Evolutionary conservation across 768 basidiomycete genomes (phyloP).

Genomic region (Trametes elegans): DNA sequence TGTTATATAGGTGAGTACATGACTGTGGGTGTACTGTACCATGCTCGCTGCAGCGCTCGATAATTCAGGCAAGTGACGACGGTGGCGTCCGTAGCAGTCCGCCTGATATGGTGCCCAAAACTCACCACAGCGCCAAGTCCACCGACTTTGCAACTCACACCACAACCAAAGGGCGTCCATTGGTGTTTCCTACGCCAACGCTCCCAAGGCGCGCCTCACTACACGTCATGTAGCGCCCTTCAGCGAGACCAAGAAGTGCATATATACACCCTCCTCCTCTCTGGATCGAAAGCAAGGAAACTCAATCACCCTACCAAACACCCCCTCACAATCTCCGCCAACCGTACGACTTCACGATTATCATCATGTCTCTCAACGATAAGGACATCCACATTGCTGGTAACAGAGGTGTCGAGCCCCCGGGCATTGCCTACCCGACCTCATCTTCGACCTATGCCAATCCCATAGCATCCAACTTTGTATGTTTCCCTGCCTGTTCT

Average conservation of each 20-base stretch:
- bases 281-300: not conserved
- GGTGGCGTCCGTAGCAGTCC: not conserved
- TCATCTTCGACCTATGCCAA: conserved; percentile 34
- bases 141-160: not conserved
- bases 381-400: conserved; percentile 25
- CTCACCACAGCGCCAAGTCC: too few relatives aligned
- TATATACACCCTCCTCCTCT: not conserved
- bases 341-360: not conserved
- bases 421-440: conserved; percentile 47
- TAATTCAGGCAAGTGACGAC: not conserved
- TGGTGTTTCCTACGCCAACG: not conserved
- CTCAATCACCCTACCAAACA: not conserved
- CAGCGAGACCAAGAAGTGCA: too few relatives aligned
- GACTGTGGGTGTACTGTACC: not conserved
- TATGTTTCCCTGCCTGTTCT: conserved; percentile 26
- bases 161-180: not conserved
- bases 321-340: not conserved
- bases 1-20: not conserved
- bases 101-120: not conserved
- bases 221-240: not conserved
- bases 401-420: conserved; percentile 36
- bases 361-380: conserved; percentile 39
- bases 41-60: not conserved
- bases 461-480: conserved; percentile 42
- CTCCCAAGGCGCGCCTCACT: not conserved